Evolutionary conservation across 345 rosid species (phyloP), one percentile per base, ranked within the genome.

Genomic region (Noccaea bulbosa): DNA sequence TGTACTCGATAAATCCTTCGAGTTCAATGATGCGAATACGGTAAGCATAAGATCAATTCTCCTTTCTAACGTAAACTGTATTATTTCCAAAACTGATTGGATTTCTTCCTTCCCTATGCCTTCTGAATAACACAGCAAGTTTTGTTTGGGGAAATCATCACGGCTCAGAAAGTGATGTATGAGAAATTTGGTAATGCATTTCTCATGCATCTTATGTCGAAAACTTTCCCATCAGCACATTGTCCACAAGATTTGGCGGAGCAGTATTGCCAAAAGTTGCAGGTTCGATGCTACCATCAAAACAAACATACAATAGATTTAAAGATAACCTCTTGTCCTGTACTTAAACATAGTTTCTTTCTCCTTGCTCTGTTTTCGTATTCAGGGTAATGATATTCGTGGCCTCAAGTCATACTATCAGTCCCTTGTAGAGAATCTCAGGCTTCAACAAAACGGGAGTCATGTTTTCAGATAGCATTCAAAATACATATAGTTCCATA

Each of bases 101-200:
- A 7, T 69, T 61, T 61, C 47, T 69, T 37, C 12, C 11, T 61
- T 55, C 35, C 6, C 0, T 75, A 4, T 66, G 72, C 60, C 14
- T 38, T 57, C 0, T 59, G 67, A 64, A 20, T 2, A 20, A 70
- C 90, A 86, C 92, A 94, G 99, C 86, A 84, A 55, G 54, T 75
- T 69, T 78, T 94, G 86, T 89, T 89, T 48, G 92, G 89, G 69
- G 99, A 94, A 81, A 89, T 89, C 78, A 89, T 87, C 64, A 72
- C 70, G 74, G 95, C 86, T 75, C 97, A 94, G 87, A 94, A 88
- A 80, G 84, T 91, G 76, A 91, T 94, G 96, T 91, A 88, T 56
- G 99, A 89, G 82, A 86, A 81, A 71, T 89, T 88, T 78, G 99
- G 99, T 51, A 77, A 86, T 70, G 88, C 81, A 39, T 91, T 89